These are phyloP conservation scores for Bertia moriformis DNA, from an alignment of 2,329 filamentous ascomycete species.

Conservation along the genomic window DNA sequence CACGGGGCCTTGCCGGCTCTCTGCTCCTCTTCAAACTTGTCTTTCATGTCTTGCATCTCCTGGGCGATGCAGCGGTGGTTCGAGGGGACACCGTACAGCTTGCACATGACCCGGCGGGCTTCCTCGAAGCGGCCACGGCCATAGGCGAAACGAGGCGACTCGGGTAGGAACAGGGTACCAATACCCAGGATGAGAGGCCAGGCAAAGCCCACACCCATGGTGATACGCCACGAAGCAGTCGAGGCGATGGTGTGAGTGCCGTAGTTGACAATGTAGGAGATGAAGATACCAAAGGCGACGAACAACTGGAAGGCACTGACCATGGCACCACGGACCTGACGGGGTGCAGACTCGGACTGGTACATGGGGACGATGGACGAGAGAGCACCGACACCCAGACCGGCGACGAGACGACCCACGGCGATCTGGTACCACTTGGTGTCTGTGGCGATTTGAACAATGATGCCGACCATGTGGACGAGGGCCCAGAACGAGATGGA, in stretches of 20 bases:
- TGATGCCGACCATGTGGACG: slow-evolving; percentile 48
- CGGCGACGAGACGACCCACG: slow-evolving; percentile 50
- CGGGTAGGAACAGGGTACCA: slow-evolving; percentile 36
- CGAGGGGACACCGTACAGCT: slow-evolving; percentile 24
- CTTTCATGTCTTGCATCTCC: slow-evolving; percentile 34
- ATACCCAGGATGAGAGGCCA: slow-evolving; percentile 36
- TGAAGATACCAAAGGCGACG: slow-evolving; percentile 54
- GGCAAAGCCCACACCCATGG: slow-evolving; percentile 37
- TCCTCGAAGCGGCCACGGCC: slow-evolving; percentile 28
- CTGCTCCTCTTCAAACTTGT: slow-evolving; percentile 32
- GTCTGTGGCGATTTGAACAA: slow-evolving; percentile 48
- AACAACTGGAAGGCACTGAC: slow-evolving; percentile 60
- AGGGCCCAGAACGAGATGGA: slow-evolving; percentile 35
- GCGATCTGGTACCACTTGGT: slow-evolving; percentile 50
- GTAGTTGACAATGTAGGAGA: slow-evolving; percentile 42
- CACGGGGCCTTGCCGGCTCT: slow-evolving; percentile 26
- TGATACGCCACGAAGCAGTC: slow-evolving; percentile 46
- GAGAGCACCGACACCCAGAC: slow-evolving; percentile 52
- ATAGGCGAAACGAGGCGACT: slow-evolving; percentile 36
- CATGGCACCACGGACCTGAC: slow-evolving; percentile 47
- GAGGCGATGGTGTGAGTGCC: slow-evolving; percentile 32
- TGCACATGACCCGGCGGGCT: slow-evolving; percentile 30
- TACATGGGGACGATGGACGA: slow-evolving; percentile 55
- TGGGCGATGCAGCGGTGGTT: slow-evolving; percentile 23
- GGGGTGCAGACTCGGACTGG: slow-evolving; percentile 48